Conservation (phyloP, 495 filamentous ascomycete genomes). For the Aspergillus sparsus region DNA sequence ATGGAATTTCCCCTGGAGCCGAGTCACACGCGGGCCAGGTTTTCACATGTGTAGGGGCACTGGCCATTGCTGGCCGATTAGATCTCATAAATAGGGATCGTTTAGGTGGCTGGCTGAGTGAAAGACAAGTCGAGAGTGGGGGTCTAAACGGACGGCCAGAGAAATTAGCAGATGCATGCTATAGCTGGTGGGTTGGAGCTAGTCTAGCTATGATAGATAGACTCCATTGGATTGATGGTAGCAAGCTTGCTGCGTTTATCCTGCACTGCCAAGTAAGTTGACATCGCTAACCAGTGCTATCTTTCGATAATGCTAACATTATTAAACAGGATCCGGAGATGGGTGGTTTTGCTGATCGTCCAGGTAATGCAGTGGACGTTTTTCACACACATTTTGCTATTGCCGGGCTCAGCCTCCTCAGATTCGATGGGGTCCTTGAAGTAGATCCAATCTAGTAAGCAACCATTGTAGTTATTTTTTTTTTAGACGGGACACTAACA, state of each 20-base stretch:
- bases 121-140: slow-evolving; percentile 82
- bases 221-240: slow-evolving; percentile 85
- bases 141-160: slow-evolving; percentile 94
- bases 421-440: slow-evolving; percentile 70
- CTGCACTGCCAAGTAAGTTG: slow-evolving; percentile 69
- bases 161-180: slow-evolving; percentile 95
- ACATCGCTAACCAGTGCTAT: neutral
- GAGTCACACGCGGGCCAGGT: slow-evolving; percentile 94
- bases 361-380: slow-evolving; percentile 93
- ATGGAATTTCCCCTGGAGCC: slow-evolving; percentile 82
- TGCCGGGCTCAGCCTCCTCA: slow-evolving; percentile 82
- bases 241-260: slow-evolving; percentile 77
- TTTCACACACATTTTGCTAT: slow-evolving; percentile 92
- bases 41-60: slow-evolving; percentile 88
- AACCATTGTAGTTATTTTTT: neutral
- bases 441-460: slow-evolving; percentile 88
- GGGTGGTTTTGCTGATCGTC: slow-evolving; percentile 87
- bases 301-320: slow-evolving; percentile 21
- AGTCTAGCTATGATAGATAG: slow-evolving; percentile 87
- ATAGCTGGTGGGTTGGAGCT: slow-evolving; percentile 95
- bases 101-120: slow-evolving; percentile 86
- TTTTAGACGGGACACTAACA: slow-evolving; percentile 8
- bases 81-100: slow-evolving; percentile 83
- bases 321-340: slow-evolving; percentile 66
- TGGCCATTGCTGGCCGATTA: slow-evolving; percentile 77